These are phyloP conservation scores for Fusarium sp. DNA, from an alignment of 2,329 filamentous ascomycete genomes.

Conservation along the genomic window DNA sequence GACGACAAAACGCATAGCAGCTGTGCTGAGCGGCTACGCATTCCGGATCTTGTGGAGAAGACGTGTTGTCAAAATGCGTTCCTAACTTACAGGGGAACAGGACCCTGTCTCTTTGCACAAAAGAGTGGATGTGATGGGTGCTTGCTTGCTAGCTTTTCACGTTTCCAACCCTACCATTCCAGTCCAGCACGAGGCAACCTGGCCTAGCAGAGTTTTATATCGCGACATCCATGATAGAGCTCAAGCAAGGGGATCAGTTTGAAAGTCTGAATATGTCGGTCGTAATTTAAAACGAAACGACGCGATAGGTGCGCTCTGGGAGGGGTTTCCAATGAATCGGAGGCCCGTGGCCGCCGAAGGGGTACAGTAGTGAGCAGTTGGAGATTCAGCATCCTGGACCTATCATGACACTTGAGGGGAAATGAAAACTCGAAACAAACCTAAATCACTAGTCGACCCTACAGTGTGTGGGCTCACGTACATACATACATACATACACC, in stretches of 20 bases:
- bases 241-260: neutral
- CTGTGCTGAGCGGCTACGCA: conserved; percentile 4
- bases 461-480: neutral
- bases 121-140: conserved; percentile 2
- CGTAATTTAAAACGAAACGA: conserved; percentile 23
- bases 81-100: neutral
- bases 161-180: neutral
- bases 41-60: neutral
- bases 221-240: conserved; percentile 5
- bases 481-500: neutral
- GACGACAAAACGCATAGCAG: neutral
- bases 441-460: neutral
- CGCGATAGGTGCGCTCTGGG: conserved; percentile 7
- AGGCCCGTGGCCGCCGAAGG: neutral
- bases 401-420: conserved; percentile 15
- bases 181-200: neutral
- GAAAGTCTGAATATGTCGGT: conserved; percentile 1
- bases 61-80: neutral
- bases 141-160: neutral
- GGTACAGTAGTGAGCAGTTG: neutral
- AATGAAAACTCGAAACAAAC: conserved; percentile 16
- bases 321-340: neutral
- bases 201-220: conserved; percentile 16
- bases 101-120: neutral
- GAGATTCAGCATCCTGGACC: conserved; percentile 1